These are phyloP conservation scores for Globisporangium echinulatum DNA, from an alignment of 352 stramenopile genomes.

Conservation along the genomic window DNA sequence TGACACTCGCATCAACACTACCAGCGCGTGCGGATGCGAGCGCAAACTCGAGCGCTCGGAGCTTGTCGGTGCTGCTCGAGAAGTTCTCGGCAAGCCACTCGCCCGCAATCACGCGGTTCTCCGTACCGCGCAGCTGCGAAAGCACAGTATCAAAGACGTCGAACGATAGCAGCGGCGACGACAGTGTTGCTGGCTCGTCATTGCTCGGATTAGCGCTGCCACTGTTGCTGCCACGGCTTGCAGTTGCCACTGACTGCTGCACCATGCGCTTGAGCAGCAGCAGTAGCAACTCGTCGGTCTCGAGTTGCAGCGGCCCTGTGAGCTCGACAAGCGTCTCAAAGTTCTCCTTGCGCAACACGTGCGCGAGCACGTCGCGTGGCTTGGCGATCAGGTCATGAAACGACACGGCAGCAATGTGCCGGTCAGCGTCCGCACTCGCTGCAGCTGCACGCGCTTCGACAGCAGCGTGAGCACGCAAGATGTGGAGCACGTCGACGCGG, in stretches of 20 bases:
- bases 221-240: neutral
- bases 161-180: conserved; percentile 9
- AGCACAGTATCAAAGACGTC: conserved; percentile 25
- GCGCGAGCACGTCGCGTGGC: conserved; percentile 44
- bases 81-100: conserved; percentile 54
- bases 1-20: conserved; percentile 1
- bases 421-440: too few species aligned
- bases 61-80: conserved; percentile 26
- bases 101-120: conserved; percentile 38
- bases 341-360: conserved; percentile 38
- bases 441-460: neutral
- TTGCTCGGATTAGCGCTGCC: neutral
- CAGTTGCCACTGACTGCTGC: neutral
- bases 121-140: conserved; percentile 23
- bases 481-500: conserved; percentile 50
- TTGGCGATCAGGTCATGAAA: conserved; percentile 69
- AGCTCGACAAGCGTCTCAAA: conserved; percentile 44
- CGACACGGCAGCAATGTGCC: conserved; percentile 18
- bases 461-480: conserved; percentile 27
- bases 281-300: conserved; percentile 71
- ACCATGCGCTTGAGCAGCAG: conserved; percentile 71
- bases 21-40: conserved; percentile 10
- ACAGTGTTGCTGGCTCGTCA: neutral
- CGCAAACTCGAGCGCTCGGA: conserved; percentile 42
- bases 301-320: conserved; percentile 40